Evolutionary conservation across 352 stramenopile species (phyloP).

Genomic region (Pythium chondricola): DNA sequence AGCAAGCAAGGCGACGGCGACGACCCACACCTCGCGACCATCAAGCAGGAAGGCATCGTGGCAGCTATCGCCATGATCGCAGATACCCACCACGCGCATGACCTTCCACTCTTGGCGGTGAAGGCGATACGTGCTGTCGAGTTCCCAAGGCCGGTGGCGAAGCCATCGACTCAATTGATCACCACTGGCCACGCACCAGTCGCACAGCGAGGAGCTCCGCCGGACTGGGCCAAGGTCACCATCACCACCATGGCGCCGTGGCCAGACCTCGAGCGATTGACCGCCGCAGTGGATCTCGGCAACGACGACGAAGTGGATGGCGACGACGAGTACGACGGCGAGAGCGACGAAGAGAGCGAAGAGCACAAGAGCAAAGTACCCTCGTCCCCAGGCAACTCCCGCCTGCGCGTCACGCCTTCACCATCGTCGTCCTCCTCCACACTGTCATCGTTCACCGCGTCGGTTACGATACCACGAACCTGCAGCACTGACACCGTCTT

Average conservation of each 20-base stretch:
- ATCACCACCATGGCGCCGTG: slow-evolving; percentile 44
- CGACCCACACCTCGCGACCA: slow-evolving; percentile 39
- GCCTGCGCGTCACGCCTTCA: slow-evolving; percentile 10
- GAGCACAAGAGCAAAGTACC: not conserved
- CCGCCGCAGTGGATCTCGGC: slow-evolving; percentile 7
- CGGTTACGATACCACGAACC: slow-evolving; percentile 30
- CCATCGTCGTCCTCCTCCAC: not conserved
- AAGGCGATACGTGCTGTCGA: slow-evolving; percentile 13
- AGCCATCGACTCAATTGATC: slow-evolving; percentile 15
- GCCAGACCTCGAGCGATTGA: slow-evolving; percentile 37
- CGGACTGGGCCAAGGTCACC: slow-evolving; percentile 51
- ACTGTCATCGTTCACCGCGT: slow-evolving; percentile 7
- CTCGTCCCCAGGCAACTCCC: slow-evolving; percentile 15
- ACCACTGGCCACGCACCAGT: slow-evolving; percentile 24
- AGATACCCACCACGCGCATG: slow-evolving; percentile 56
- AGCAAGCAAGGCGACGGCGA: slow-evolving; percentile 29
- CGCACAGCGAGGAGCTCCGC: slow-evolving; percentile 34
- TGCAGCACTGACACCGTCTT: slow-evolving; percentile 58
- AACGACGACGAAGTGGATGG: slow-evolving; percentile 16
- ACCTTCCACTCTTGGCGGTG: slow-evolving; percentile 34
- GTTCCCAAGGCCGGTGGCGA: slow-evolving; percentile 17
- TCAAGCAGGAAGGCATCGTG: slow-evolving; percentile 70
- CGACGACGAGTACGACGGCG: slow-evolving; percentile 33
- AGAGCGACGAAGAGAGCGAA: slow-evolving; percentile 34
- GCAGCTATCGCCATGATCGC: slow-evolving; percentile 46